Evolutionary conservation across 129 eudicot genomes (phyloP), one percentile per base, ranked within the genome.

Genomic region (Flaveria bidentis): DNA sequence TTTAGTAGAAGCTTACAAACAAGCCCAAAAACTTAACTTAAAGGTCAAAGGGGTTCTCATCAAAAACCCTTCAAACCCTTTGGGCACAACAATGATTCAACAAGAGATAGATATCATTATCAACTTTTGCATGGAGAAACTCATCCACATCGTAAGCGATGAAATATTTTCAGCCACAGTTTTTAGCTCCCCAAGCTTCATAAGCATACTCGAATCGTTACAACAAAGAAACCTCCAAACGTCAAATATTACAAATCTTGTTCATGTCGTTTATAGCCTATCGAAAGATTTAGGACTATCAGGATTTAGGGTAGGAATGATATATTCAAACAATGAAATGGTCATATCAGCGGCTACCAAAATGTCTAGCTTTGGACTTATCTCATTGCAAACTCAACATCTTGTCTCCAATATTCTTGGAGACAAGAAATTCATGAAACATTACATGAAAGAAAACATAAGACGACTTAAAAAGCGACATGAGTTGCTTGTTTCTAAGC

Each of bases 341-440:
- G 70, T 89, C 14, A 45, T 84, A 10, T 67, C 89, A 0, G 86
- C 89, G 0, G 91, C 95, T 14, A 89, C 91, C 52, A 89, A 86
- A 80, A 89, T 89, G 91, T 89, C 95, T 0, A 86, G 91, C 61
- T 89, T 89, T 49, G 95, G 91, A 16, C 87, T 89, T 11, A 53
- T 89, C 60, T 89, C 91, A 1, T 86, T 91, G 3, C 95, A 86
- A 76, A 84, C 95, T 11, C 95, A 89, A 72, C 81, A 79, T 39
- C 80, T 89, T 13, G 81, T 89, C 12, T 84, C 95, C 69, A 72
- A 84, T 14, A 76, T 89, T 25, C 82, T 89, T 6, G 72, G 72
- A 1, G 91, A 86, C 71, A 84, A 81, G 68, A 84, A 52, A 56
- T 89, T 89, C 45, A 76, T 71, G 7, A 80, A 65, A 67, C 16